Percentiles rank a stretch among this genome's conserved stretches.
These are phyloP conservation scores for Tolypocladium inflatum DNA, from an alignment of 2,329 filamentous ascomycete species.

Conservation along the genomic window DNA sequence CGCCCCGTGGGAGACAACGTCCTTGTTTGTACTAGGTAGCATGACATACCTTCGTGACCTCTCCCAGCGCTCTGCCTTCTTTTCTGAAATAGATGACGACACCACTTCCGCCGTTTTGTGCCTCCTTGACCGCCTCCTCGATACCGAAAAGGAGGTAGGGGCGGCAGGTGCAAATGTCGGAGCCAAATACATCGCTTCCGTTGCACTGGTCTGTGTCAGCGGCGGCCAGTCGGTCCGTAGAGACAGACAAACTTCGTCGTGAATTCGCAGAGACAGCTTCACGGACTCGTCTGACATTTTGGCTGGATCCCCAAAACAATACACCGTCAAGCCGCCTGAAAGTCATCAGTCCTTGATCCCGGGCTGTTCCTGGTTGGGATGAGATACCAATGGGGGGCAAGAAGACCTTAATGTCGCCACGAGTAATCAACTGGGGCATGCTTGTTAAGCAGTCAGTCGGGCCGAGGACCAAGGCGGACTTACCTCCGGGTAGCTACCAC, in stretches of 20 bases:
- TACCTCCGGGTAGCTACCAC: constrained; percentile 86
- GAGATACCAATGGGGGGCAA: constrained; percentile 73
- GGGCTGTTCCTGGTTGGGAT: no score
- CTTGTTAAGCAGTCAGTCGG: constrained; percentile 9
- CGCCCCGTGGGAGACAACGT: neutral
- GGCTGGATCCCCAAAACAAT: constrained; percentile 90
- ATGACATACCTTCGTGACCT: constrained; percentile 78
- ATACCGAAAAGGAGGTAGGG: constrained; percentile 96
- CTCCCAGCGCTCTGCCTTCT: constrained; percentile 86
- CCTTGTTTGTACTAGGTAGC: neutral
- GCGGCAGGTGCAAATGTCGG: constrained; percentile 93
- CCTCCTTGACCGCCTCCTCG: constrained; percentile 94
- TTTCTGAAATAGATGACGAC: constrained; percentile 99
- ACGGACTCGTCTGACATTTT: constrained; percentile 85
- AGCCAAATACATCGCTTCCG: constrained; percentile 94
- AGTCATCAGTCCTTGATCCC: neutral
- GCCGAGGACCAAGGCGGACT: neutral
- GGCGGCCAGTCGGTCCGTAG: neutral
- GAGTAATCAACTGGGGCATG: constrained; percentile 66
- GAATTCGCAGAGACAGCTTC: constrained; percentile 74
- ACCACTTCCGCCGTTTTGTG: constrained; percentile 84
- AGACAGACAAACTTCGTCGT: constrained; percentile 42
- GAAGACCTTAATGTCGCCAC: constrained; percentile 90
- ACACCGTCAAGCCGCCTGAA: constrained; percentile 77
- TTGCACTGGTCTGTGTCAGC: constrained; percentile 53